A percentile compares a stretch with the other conserved stretches of the same genome.
These are phyloP conservation scores for Aspergillus viridinutans DNA, from an alignment of 2,329 filamentous ascomycete genomes.

Conservation along the genomic window DNA sequence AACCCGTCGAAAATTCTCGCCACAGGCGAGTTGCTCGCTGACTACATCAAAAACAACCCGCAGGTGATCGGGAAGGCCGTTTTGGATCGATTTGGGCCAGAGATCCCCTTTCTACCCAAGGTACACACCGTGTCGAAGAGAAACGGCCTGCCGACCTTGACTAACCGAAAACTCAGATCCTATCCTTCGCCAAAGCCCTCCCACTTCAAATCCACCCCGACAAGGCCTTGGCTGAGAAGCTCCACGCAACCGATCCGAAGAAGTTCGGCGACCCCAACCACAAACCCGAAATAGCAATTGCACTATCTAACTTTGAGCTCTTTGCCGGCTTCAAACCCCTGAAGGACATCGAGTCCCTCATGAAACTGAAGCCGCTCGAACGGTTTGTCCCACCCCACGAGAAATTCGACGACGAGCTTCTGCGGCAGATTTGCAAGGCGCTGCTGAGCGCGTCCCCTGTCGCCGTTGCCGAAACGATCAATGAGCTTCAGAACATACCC, in stretches of 20 bases:
- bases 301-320: conserved; percentile 66
- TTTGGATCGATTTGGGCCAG: conserved; percentile 57
- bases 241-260: conserved; percentile 61
- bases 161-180: conserved; percentile 43
- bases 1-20: conserved; percentile 61
- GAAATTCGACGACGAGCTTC: conserved; percentile 53
- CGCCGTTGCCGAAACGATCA: conserved; percentile 51
- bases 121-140: conserved; percentile 25
- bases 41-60: conserved; percentile 61
- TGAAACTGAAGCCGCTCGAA: conserved; percentile 52
- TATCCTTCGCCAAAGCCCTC: conserved; percentile 71
- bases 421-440: conserved; percentile 53
- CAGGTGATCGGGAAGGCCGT: conserved; percentile 61
- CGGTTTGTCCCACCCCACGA: conserved; percentile 49
- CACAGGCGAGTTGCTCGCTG: conserved; percentile 60
- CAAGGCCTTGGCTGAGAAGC: conserved; percentile 59
- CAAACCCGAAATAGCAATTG: conserved; percentile 75
- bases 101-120: conserved; percentile 71
- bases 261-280: conserved; percentile 70
- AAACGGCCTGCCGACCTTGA: not conserved
- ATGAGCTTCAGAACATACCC: conserved; percentile 48
- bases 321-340: conserved; percentile 72
- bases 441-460: conserved; percentile 53
- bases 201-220: conserved; percentile 73
- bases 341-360: conserved; percentile 54